Evolutionary conservation across 352 stramenopile species (phyloP), one percentile per base, ranked within the genome.

Genomic region (Phytophthora pluvialis): DNA sequence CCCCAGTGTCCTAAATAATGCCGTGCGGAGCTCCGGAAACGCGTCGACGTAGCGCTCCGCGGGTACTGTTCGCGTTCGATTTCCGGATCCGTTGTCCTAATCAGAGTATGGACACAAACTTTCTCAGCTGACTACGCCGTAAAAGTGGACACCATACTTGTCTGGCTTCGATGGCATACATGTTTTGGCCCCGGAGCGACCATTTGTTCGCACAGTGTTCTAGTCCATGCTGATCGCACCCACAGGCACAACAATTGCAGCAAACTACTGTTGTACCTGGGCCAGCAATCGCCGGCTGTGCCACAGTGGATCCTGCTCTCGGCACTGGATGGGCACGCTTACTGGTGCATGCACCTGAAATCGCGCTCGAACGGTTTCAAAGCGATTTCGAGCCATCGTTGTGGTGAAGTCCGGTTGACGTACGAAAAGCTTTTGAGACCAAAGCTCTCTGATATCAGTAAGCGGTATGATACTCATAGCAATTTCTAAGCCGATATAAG

Each of bases 371-470:
- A 66, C 60, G 3, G 6, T 51, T 25, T 60, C 25, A 25, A 58
- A 60, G 0, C 49, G 21, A 55, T 60, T 60, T 31, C 49, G 15
- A 1, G 45, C 11, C 46, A 51, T 57, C 2, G 56, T 64, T 11
- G n/a, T 28, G 7, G 2, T n/a, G 12, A 64, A 51, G 28, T 57
- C 56, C 3, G 26, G 3, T 18, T 64, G 45, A 1, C 44, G 36
- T 2, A 64, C 5, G 26, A 64, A 64, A 25, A 53, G 45, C 29
- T 51, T 64, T 33, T 50, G 12, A 25, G 45, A 50, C 56, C 45
- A 57, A 4, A 64, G 10, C 26, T 56, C 56, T 25, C 45, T 64
- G 7, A 64, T 64, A 9, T 64, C 46, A 15, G 56, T 64, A 0
- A 56, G 1, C 7, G 28, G 56, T 10, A 21, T 33, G 8, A 53